A percentile compares a stretch with the other conserved stretches of the same genome.
These are phyloP conservation scores for Leccinum subtestaceum DNA, from an alignment of 768 basidiomycete species.

Conservation along the genomic window DNA sequence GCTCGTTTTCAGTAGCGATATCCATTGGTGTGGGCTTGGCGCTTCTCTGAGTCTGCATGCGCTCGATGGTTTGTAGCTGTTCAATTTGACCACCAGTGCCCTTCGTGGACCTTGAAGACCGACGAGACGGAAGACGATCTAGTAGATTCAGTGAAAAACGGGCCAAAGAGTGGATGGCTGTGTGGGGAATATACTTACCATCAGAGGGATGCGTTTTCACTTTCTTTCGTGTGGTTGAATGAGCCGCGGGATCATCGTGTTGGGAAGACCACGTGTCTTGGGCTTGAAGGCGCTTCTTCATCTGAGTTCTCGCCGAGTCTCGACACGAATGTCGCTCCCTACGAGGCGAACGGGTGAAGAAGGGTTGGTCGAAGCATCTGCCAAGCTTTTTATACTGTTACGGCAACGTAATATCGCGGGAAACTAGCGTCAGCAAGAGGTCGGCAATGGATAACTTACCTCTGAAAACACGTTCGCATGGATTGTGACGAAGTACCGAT, in stretches of 20 bases:
- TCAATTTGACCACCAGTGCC: neutral
- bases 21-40: neutral
- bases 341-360: neutral
- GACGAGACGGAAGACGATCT: neutral
- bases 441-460: neutral
- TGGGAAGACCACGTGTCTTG: neutral
- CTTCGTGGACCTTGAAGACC: neutral
- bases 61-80: neutral
- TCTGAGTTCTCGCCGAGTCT: too few relatives aligned
- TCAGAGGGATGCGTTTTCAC: neutral
- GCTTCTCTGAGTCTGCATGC: neutral
- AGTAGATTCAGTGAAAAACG: too few relatives aligned
- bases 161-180: too few relatives aligned
- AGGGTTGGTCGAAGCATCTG: neutral
- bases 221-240: neutral
- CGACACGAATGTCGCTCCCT: neutral
- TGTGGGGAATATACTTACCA: neutral
- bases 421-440: neutral
- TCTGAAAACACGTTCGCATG: neutral
- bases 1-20: neutral
- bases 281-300: too few relatives aligned
- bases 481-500: neutral
- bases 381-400: neutral
- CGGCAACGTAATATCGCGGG: neutral
- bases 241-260: neutral